phyloP scores from a whole-genome alignment of 2,329 filamentous ascomycete genomes.

The Chrysoporthe austroafricana region DNA sequence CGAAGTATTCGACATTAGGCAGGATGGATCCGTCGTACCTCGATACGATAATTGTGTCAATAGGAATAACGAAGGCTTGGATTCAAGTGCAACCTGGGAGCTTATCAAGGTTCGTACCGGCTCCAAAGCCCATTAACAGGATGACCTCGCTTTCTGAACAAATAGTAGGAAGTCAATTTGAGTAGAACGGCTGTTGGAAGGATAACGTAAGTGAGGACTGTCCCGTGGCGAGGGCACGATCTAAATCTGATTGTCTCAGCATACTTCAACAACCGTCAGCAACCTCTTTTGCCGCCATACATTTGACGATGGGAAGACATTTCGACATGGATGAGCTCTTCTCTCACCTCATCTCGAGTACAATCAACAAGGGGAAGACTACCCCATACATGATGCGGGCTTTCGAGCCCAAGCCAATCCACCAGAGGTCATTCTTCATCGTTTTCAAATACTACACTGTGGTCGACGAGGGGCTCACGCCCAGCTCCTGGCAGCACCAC shows the following conservation, averaged over 20 bases:
- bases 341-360: slow-evolving; percentile 55
- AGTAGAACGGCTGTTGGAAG: slow-evolving; percentile 53
- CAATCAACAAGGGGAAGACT: slow-evolving; percentile 47
- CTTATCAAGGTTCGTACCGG: slow-evolving; percentile 37
- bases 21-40: slow-evolving; percentile 46
- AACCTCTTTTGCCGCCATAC: slow-evolving; percentile 61
- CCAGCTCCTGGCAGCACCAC: slow-evolving; percentile 63
- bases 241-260: slow-evolving; percentile 36
- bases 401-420: slow-evolving; percentile 48
- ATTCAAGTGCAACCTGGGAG: slow-evolving; percentile 48
- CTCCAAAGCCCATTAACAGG: neutral
- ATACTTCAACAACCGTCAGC: slow-evolving; percentile 65
- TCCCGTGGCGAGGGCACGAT: neutral
- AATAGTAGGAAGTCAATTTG: slow-evolving; percentile 38
- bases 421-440: slow-evolving; percentile 63
- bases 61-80: slow-evolving; percentile 42
- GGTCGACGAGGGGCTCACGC: slow-evolving; percentile 57
- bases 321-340: slow-evolving; percentile 68
- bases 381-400: slow-evolving; percentile 55
- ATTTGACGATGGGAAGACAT: slow-evolving; percentile 58
- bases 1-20: slow-evolving; percentile 60
- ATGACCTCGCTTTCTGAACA: neutral
- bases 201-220: slow-evolving; percentile 51
- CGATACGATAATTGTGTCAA: slow-evolving; percentile 43
- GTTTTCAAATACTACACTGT: slow-evolving; percentile 69